These are phyloP conservation scores for Diaporthe helianthi DNA, from an alignment of 2,329 filamentous ascomycete species.

Conservation along the genomic window DNA sequence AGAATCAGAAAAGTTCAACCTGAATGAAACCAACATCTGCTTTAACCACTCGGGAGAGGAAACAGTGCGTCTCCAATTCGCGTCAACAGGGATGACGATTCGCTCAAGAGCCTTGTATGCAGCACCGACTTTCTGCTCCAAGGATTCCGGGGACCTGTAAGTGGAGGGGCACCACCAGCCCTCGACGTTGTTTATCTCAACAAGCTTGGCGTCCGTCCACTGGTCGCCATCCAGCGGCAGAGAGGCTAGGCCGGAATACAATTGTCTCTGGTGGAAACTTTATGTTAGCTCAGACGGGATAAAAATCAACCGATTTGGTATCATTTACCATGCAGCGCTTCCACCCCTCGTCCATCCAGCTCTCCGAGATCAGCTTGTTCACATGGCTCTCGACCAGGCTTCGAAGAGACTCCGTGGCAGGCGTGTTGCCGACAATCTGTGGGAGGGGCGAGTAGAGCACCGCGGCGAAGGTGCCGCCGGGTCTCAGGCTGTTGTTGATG, in stretches of 20 bases:
- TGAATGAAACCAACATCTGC: neutral
- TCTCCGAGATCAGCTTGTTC: neutral
- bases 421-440: neutral
- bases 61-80: neutral
- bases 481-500: neutral
- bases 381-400: neutral
- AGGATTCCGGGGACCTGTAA: neutral
- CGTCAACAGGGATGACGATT: neutral
- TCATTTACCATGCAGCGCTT: neutral
- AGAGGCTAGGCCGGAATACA: neutral
- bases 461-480: constrained; percentile 13
- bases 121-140: too few relatives aligned
- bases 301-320: neutral
- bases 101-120: neutral
- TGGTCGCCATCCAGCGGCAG: neutral
- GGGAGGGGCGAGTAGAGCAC: neutral
- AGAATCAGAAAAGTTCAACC: neutral
- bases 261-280: neutral
- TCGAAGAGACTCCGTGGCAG: neutral
- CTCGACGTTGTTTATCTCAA: neutral
- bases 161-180: neutral
- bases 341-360: neutral
- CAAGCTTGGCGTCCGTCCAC: neutral
- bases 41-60: neutral
- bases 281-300: neutral